phyloP scores from a whole-genome alignment of 2,329 filamentous ascomycete species.

The Fusarium praegraminearum region DNA sequence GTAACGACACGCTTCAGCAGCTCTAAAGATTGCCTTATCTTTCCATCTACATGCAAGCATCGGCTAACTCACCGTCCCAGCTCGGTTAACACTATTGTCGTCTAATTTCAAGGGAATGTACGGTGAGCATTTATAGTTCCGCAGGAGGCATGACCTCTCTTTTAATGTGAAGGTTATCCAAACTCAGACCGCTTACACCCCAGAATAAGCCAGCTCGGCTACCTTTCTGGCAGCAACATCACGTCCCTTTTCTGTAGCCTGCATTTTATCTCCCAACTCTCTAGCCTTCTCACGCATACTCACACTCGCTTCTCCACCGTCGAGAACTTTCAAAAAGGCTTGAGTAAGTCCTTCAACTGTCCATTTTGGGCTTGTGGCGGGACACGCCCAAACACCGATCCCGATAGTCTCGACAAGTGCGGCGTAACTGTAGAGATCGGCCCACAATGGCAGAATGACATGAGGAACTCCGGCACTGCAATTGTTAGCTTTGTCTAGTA shows the following conservation, averaged over 20 bases:
- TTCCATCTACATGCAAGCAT: not conserved
- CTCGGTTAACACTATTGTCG: no score
- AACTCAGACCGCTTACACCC: not conserved
- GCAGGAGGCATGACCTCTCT: no score
- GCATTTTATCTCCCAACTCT: not conserved
- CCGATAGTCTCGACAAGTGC: constrained; percentile 56
- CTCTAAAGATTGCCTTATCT: not conserved
- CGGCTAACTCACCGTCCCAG: no score
- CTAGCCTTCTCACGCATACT: not conserved
- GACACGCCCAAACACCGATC: constrained; percentile 57
- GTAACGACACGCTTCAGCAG: not conserved
- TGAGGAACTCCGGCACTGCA: constrained; percentile 58
- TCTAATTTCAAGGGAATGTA: no score
- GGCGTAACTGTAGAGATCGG: constrained; percentile 61
- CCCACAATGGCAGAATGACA: constrained; percentile 60
- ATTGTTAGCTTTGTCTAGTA: not conserved
- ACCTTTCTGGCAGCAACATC: constrained; percentile 8
- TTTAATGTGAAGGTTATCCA: no score
- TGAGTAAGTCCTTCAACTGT: constrained; percentile 44
- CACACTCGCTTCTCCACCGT: not conserved
- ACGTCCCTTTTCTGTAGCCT: not conserved
- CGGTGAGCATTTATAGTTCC: no score
- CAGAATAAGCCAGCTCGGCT: constrained; percentile 11
- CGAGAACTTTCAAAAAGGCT: constrained; percentile 41
- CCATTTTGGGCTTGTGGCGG: constrained; percentile 51